phyloP scores from a whole-genome alignment of 805 yeast species.

The Zygosaccharomyces siamensis region DNA sequence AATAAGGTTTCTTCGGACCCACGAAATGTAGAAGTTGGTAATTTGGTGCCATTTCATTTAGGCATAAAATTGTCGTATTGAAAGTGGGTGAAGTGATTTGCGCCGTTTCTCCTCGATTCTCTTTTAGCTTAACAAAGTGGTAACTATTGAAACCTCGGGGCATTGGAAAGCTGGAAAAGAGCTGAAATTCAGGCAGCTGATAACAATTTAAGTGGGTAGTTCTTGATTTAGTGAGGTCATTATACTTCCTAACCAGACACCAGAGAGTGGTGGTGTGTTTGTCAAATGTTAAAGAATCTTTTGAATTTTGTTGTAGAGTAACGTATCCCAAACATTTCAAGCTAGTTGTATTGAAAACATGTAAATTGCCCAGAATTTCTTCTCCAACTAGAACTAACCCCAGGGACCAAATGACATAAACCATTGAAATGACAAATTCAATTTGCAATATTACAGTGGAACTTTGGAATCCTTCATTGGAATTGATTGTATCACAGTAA shows the following conservation, averaged over 20 bases:
- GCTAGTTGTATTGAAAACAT: slow-evolving; percentile 13
- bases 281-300: slow-evolving; percentile 6
- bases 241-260: slow-evolving; percentile 10
- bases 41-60: background rate
- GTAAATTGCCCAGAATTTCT: slow-evolving; percentile 9
- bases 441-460: slow-evolving; percentile 1
- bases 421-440: slow-evolving; percentile 12
- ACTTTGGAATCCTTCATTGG: background rate
- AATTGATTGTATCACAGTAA: background rate
- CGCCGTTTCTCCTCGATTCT: background rate
- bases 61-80: background rate
- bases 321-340: slow-evolving; percentile 15
- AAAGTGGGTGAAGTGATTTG: background rate
- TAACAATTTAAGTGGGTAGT: slow-evolving; percentile 10
- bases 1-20: slow-evolving; percentile 3
- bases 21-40: slow-evolving; percentile 3
- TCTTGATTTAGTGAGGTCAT: slow-evolving; percentile 9
- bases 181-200: slow-evolving; percentile 1
- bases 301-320: slow-evolving; percentile 6
- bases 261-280: slow-evolving; percentile 5
- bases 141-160: slow-evolving; percentile 11
- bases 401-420: slow-evolving; percentile 12
- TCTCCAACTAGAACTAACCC: slow-evolving; percentile 14
- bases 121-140: slow-evolving; percentile 3
- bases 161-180: slow-evolving; percentile 6